Conservation (phyloP, 2,329 filamentous ascomycete genomes). For the Neocatenulostroma microsporum region DNA sequence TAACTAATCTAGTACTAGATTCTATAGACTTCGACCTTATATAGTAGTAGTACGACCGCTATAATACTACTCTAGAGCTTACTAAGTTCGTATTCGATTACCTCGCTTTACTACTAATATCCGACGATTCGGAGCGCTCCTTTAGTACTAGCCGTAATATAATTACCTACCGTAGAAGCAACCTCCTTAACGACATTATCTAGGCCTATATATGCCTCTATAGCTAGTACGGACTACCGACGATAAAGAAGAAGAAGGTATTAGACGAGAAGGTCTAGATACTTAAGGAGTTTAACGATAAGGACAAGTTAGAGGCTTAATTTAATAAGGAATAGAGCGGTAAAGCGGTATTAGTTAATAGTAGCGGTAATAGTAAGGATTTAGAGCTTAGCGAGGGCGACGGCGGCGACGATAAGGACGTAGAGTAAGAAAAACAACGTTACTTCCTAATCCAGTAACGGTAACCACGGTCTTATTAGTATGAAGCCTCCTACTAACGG, state of each 20-base stretch:
- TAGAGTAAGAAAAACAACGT: slow-evolving; percentile 1
- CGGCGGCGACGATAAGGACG: too few relatives aligned
- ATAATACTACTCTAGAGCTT: too few relatives aligned
- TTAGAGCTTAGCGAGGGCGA: background rate
- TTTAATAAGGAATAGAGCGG: background rate
- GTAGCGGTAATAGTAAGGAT: background rate
- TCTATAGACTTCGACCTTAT: too few relatives aligned
- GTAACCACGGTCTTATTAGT: background rate
- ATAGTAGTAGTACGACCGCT: too few relatives aligned
- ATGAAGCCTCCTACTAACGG: background rate
- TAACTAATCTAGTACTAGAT: too few relatives aligned
- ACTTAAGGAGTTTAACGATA: background rate
- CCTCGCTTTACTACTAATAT: background rate
- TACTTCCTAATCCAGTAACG: background rate
- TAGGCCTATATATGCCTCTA: background rate
- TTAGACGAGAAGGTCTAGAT: background rate
- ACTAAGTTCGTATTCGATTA: too few relatives aligned
- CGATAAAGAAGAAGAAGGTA: background rate
- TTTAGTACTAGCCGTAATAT: slow-evolving; percentile 1
- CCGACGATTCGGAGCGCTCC: slow-evolving; percentile 1
- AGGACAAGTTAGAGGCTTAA: background rate
- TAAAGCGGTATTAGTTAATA: background rate
- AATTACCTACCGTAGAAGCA: slow-evolving; percentile 1
- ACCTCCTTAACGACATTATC: slow-evolving; percentile 1
- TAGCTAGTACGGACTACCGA: background rate